Evolutionary conservation across 495 filamentous ascomycete genomes (phyloP).

Genomic region (Terfezia claveryi): DNA sequence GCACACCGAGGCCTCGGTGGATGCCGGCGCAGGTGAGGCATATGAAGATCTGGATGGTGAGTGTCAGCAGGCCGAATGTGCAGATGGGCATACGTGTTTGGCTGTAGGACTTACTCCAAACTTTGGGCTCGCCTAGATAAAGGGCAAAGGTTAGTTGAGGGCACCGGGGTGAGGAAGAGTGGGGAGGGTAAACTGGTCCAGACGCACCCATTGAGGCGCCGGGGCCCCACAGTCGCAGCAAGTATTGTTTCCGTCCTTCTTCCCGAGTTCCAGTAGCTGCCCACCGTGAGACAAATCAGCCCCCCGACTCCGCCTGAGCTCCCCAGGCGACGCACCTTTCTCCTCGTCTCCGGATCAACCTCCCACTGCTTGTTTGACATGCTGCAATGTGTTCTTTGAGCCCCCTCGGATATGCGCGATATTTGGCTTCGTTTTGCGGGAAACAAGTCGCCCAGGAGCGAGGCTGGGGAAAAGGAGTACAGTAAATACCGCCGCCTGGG

Average conservation of each 20-base stretch:
- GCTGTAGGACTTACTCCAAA: conserved; percentile 27
- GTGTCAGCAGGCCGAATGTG: background rate
- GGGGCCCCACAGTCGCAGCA: conserved; percentile 92
- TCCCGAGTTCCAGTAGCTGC: conserved; percentile 47
- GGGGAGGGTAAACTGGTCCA: background rate
- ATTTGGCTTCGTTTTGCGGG: no score
- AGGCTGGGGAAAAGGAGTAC: no score
- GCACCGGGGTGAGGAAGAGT: background rate
- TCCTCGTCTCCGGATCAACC: background rate
- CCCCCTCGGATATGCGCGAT: no score
- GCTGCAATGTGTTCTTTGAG: no score
- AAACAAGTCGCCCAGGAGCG: no score
- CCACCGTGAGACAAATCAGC: background rate
- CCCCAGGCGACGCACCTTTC: background rate
- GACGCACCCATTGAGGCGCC: conserved; percentile 61
- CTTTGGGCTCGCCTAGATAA: conserved; percentile 30
- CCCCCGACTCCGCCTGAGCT: background rate
- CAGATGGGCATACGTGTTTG: background rate
- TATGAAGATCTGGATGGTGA: conserved; percentile 47
- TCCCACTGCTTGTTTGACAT: no score
- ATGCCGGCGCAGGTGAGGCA: conserved; percentile 89
- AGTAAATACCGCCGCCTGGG: no score
- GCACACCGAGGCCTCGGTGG: conserved; percentile 54
- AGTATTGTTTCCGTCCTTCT: conserved; percentile 57
- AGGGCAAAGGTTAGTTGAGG: background rate